Conservation (phyloP, 495 filamentous ascomycete species). For the Penicillium psychrofluorescens region DNA sequence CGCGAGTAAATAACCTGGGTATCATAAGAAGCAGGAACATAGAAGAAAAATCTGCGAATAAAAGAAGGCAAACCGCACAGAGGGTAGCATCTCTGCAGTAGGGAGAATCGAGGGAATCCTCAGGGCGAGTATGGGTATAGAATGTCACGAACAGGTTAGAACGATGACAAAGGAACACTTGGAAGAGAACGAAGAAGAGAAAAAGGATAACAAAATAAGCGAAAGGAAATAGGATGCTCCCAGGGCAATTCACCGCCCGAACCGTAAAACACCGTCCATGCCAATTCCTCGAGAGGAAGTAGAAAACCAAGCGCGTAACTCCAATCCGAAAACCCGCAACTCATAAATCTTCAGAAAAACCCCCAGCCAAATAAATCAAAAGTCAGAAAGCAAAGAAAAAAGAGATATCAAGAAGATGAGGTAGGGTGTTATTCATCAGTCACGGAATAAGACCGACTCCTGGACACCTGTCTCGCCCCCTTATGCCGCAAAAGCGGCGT, state of each 20-base stretch:
- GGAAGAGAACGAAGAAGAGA: not conserved
- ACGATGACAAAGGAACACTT: not conserved
- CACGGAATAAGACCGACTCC: slow-evolving; percentile 26
- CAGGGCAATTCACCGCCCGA: not conserved
- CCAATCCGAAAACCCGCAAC: too few relatives aligned
- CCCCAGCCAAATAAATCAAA: slow-evolving; percentile 1
- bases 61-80: not conserved
- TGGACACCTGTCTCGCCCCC: slow-evolving; percentile 14
- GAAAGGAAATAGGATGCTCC: slow-evolving; percentile 3
- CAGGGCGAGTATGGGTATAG: not conserved
- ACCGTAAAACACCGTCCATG: not conserved
- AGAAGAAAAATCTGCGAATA: not conserved
- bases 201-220: slow-evolving; percentile 2
- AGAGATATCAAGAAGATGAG: not conserved
- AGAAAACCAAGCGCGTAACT: not conserved
- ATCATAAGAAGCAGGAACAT: slow-evolving; percentile 23
- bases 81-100: not conserved
- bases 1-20: slow-evolving; percentile 19
- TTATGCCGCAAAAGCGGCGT: slow-evolving; percentile 27
- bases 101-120: slow-evolving; percentile 1
- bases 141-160: not conserved
- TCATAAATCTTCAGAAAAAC: not conserved
- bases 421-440: slow-evolving; percentile 13
- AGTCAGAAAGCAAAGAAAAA: slow-evolving; percentile 1
- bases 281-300: slow-evolving; percentile 1